These are phyloP conservation scores for Aspergillus sojae DNA, from an alignment of 2,329 filamentous ascomycete genomes.

Conservation along the genomic window DNA sequence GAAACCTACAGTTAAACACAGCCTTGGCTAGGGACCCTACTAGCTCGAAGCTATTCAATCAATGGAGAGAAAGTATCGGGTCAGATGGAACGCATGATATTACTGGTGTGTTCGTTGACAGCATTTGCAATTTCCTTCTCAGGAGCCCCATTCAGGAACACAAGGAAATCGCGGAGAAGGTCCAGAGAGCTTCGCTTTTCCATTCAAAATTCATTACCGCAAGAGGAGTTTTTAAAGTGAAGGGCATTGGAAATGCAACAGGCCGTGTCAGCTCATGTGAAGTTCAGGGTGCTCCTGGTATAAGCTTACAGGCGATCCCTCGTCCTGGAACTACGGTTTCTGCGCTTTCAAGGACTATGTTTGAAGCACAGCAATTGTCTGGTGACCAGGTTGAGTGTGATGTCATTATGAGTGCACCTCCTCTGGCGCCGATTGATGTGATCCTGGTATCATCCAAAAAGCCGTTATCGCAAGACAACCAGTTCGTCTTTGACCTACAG, in stretches of 20 bases:
- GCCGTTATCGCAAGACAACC: background rate
- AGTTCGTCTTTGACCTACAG: background rate
- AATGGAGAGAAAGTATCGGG: background rate
- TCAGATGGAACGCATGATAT: constrained; percentile 1
- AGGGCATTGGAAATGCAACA: constrained; percentile 2
- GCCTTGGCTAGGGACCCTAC: constrained; percentile 1
- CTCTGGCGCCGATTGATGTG: constrained; percentile 1
- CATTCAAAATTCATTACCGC: constrained; percentile 2
- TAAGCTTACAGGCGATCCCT: constrained; percentile 1
- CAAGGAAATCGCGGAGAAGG: background rate
- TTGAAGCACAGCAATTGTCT: constrained; percentile 4
- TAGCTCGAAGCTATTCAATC: background rate
- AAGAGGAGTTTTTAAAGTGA: constrained; percentile 1
- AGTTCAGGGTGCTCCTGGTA: background rate
- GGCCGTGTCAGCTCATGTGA: background rate
- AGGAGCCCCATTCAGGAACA: constrained; percentile 3
- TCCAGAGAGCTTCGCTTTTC: constrained; percentile 1
- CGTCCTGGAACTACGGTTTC: background rate
- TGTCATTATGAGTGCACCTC: constrained; percentile 4
- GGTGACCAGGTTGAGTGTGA: constrained; percentile 2
- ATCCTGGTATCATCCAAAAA: constrained; percentile 1
- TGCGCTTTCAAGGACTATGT: constrained; percentile 1
- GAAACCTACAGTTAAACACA: background rate
- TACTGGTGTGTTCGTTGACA: constrained; percentile 2
- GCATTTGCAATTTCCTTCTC: constrained; percentile 4